These are phyloP conservation scores for Glebionis coronaria DNA, from an alignment of 129 eudicot genomes.

Conservation along the genomic window DNA sequence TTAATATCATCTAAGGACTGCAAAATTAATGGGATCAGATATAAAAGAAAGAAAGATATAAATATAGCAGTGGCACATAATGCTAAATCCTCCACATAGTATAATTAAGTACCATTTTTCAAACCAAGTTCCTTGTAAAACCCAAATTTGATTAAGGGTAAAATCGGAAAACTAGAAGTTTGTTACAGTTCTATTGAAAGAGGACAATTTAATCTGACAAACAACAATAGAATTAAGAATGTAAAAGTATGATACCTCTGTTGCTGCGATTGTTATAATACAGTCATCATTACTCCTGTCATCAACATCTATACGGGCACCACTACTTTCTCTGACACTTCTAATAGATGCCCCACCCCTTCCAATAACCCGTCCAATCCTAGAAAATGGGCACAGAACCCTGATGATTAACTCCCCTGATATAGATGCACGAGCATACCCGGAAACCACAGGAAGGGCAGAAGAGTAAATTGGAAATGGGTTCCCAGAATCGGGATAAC, in stretches of 20 bases:
- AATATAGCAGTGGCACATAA: too few species aligned
- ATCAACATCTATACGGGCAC: slow-evolving; percentile 89
- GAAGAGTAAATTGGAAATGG: slow-evolving; percentile 77
- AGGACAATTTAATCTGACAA: background rate
- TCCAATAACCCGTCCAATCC: slow-evolving; percentile 95
- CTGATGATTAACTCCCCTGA: slow-evolving; percentile 68
- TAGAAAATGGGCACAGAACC: slow-evolving; percentile 68
- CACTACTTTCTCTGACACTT: slow-evolving; percentile 83
- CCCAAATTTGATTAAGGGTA: too few species aligned
- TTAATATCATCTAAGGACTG: slow-evolving; percentile 81
- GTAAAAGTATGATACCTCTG: slow-evolving; percentile 52
- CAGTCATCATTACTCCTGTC: slow-evolving; percentile 73
- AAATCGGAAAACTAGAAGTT: too few species aligned
- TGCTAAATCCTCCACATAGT: too few species aligned
- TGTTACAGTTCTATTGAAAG: background rate
- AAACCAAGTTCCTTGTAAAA: too few species aligned
- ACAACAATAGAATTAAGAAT: background rate
- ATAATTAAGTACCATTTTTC: too few species aligned
- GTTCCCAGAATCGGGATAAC: slow-evolving; percentile 70
- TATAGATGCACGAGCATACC: slow-evolving; percentile 56
- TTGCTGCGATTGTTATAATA: slow-evolving; percentile 53
- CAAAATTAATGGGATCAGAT: slow-evolving; percentile 3
- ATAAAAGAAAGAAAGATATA: background rate
- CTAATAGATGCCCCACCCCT: slow-evolving; percentile 82
- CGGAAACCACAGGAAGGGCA: slow-evolving; percentile 68